Evolutionary conservation across 371 early-diverging fungal genomes (phyloP), one percentile per base, ranked within the genome.

Genomic region (Rhizomucor miehei): DNA sequence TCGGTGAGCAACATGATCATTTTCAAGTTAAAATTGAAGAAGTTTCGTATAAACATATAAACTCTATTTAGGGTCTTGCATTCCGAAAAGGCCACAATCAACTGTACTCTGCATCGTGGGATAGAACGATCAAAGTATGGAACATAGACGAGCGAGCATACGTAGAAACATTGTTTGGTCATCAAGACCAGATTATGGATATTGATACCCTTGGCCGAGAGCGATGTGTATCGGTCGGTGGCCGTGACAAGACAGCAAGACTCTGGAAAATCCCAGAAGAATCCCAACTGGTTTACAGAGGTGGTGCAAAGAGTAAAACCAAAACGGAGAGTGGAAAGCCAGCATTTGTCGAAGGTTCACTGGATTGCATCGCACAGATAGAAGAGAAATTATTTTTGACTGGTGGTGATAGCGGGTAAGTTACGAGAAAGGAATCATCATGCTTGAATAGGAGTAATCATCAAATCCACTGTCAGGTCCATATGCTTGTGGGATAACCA

Each of bases 151-250:
- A 94, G 62, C 65, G 88, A 59, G 73, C 85, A 9, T 98, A 97
- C 72, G 82, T 98, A 52, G 99, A 98, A 67, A 97, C 99, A 17
- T 67, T 98, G 66, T 97, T 95, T 79, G 99, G 99, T 17, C 99
- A 98, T 66, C 98, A 97, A 72, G 98, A 97, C 70, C 71, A 77
- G 34, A 87, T 95, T 58, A 79, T 85, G 1, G 68, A 68, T 21
- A 82, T 98, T 21, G 91, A 87, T 73, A 80, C 92, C 48, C 75
- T 97, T 63, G 73, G 77, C 19, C 76, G 86, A 43, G 98, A 97
- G 65, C 89, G 91, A 24, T 97, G 97, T 62, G 80, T 98, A 16
- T 89, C 97, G n/a, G 78, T 86, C 11, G 99, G 99, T 24, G 81
- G 89, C 9, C 86, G 99, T 43, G 99, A 98, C 67, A 84, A 88